Evolutionary conservation across 768 basidiomycete species (phyloP).

Genomic region (Termitomyces sp.): DNA sequence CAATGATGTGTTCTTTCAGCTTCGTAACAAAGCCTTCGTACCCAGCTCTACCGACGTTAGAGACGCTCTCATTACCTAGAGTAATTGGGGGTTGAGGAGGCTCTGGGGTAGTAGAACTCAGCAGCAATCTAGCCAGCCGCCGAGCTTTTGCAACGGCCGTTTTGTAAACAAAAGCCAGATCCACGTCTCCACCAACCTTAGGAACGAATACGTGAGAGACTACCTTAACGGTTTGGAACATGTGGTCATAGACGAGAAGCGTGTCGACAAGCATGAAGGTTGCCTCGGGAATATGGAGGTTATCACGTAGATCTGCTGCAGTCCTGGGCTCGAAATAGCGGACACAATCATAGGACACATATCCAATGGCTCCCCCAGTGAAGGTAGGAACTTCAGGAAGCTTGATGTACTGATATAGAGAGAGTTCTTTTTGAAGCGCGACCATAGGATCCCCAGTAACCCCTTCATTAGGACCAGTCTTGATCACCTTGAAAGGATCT

Average conservation of each 20-base stretch:
- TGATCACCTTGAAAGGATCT: slow-evolving; percentile 94
- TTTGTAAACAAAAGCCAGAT: slow-evolving; percentile 82
- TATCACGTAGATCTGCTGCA: slow-evolving; percentile 65
- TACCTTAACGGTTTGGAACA: slow-evolving; percentile 91
- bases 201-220: slow-evolving; percentile 95
- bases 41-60: slow-evolving; percentile 91
- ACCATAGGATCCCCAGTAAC: slow-evolving; percentile 82
- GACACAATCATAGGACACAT: slow-evolving; percentile 95
- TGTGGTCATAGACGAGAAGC: slow-evolving; percentile 93
- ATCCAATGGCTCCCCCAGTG: slow-evolving; percentile 96
- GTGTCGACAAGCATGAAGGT: slow-evolving; percentile 97
- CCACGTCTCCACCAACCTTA: slow-evolving; percentile 55
- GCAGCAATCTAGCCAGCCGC: slow-evolving; percentile 68
- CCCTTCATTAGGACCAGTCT: slow-evolving; percentile 82
- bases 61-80: slow-evolving; percentile 64
- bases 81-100: slow-evolving; percentile 61
- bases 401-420: slow-evolving; percentile 83
- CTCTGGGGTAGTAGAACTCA: slow-evolving; percentile 51
- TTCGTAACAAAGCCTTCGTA: slow-evolving; percentile 89
- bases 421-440: slow-evolving; percentile 80
- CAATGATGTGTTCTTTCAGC: slow-evolving; percentile 91
- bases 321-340: slow-evolving; percentile 97
- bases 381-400: slow-evolving; percentile 92
- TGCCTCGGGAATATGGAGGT: slow-evolving; percentile 87
- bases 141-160: slow-evolving; percentile 81